Evolutionary conservation across 139 green algal genomes (phyloP).

Genomic region (Picochlorum sp.): DNA sequence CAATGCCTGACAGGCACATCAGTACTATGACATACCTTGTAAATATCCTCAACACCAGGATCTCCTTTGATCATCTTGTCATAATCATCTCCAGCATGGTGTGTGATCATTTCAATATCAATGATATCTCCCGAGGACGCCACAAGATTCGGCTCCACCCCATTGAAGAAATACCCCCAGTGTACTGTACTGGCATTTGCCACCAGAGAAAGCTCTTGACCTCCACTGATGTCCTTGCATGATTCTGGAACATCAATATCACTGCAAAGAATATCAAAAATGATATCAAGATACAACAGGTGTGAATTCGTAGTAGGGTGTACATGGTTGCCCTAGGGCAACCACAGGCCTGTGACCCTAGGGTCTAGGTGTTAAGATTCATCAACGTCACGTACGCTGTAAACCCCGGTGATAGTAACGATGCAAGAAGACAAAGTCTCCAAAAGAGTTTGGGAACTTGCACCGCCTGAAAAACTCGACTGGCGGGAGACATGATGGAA

Average conservation of each 20-base stretch:
- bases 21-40: slow-evolving; percentile 14
- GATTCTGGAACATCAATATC: slow-evolving; percentile 1
- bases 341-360: too few species aligned
- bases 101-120: slow-evolving; percentile 50
- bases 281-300: too few species aligned
- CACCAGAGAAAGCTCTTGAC: slow-evolving; percentile 8
- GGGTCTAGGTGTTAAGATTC: too few species aligned
- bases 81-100: slow-evolving; percentile 50
- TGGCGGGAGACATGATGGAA: too few species aligned
- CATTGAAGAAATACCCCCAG: slow-evolving; percentile 34
- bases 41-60: slow-evolving; percentile 52
- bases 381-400: too few species aligned
- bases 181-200: slow-evolving; percentile 28
- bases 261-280: background rate
- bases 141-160: slow-evolving; percentile 20
- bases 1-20: background rate
- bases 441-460: too few species aligned
- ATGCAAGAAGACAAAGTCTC: too few species aligned
- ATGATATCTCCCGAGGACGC: slow-evolving; percentile 38
- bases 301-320: too few species aligned
- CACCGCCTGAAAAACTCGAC: too few species aligned
- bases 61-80: slow-evolving; percentile 59
- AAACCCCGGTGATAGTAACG: too few species aligned
- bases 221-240: background rate
- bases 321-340: too few species aligned